Evolutionary conservation across 2,329 filamentous ascomycete species (phyloP), one percentile per base, ranked within the genome.

Genomic region (Chaetomiaceae sp.): DNA sequence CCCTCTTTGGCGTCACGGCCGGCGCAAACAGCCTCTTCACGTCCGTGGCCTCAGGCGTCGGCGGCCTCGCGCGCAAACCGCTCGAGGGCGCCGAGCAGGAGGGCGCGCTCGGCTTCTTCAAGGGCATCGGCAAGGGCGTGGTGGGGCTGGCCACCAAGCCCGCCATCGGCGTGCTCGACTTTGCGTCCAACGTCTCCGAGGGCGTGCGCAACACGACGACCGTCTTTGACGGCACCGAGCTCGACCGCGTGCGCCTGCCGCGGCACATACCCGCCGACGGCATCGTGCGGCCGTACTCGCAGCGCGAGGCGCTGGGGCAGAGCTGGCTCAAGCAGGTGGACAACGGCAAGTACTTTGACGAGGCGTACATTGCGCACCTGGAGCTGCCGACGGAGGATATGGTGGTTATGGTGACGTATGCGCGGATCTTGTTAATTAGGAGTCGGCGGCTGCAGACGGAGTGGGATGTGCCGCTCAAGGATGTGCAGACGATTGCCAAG

Each of bases 261-360:
- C 88, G 94, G 17, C 96, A 95, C 73, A 90, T 99, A 56, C 89
- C 90, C 15, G 83, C 85, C 38, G 92, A 99, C 68, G 94, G 94
- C 37, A 89, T 99, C 56, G 91, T 99, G 31, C 87, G 92, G 3
- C 91, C 94, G 0, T 99, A 96, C 76, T 91, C 86, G 52, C 89
- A 95, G 67, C 89, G 94, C 43, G 94, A 99, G 75, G 91, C 94
- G 0, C 83, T 99, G 3, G 94, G 94, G 0, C 94, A 99, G 69
- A 96, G 90, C 76, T 99, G 94, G 95, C 84, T 99, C 60, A 99
- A 99, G 78, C 95, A 96, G 55, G 84, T 95, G 11, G 94, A 99
- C 72, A 94, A 96, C 60, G 94, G 94, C 57, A 94, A 91, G 69
- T 97, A 92, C 77, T 99, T 99, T 80, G 87, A 95, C 72, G 94